Evolutionary conservation across 1,139 yeast genomes (phyloP), one percentile per base, ranked within the genome.

Genomic region (Blastobotrys serpentis): DNA sequence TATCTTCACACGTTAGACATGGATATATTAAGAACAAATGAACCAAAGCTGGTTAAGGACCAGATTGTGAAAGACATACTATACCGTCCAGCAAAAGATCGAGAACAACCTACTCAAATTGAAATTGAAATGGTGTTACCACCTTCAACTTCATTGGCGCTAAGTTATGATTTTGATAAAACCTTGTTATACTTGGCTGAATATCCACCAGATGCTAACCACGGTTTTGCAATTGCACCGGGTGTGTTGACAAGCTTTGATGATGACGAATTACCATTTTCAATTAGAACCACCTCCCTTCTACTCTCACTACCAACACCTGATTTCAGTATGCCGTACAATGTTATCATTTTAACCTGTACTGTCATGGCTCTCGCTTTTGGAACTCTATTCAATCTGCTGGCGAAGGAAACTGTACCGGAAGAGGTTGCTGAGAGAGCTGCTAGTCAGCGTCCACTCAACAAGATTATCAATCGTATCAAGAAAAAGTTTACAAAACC

Each of bases 141-240:
- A 0, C 77, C 95, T 1, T 63, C 71, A 2, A 75, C 83, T 25
- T 74, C 82, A 2, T 68, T 87, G 36, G 76, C 85, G 1, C 61
- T 92, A 49, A 78, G 84, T 2, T 87, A 86, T 62, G 81, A 84
- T 50, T 89, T 92, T 64, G 98, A 92, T 64, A 92, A 90, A 66
- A 82, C 96, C 0, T 73, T 92, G 61, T 74, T 94, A 42, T 77
- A 84, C 52, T 82, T 87, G 56, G 86, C 92, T 7, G 98, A 94
- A 65, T 94, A 94, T 61, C 98, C 98, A 10, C 98, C 99, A 1
- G 99, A 94, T 72, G 98, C 99, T 1, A 94, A 94, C 65, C 97
- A 92, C 59, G 99, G 99, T 0, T 94, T 92, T 66, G 92, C 92
- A 50, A 81, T 94, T 37, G 95, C 92, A 38, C 95, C 97, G 0